Evolutionary conservation across 2,329 filamentous ascomycete genomes (phyloP).

Genomic region (Fusarium praegraminearum): DNA sequence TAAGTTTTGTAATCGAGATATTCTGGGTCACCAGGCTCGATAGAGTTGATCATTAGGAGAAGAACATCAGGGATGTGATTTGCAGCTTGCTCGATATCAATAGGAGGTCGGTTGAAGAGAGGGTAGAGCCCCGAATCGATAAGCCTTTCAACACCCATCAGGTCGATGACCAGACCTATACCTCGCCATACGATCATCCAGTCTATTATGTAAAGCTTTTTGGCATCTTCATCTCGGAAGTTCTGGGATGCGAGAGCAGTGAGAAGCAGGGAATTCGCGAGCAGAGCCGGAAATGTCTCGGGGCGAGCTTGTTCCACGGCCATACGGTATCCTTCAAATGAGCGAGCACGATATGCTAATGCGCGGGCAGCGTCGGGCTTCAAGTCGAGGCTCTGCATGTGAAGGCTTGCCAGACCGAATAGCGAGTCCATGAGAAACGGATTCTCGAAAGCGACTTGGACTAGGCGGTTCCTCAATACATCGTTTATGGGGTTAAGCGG

Average conservation of each 20-base stretch:
- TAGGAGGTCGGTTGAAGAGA: conserved; percentile 63
- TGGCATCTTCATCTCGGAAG: conserved; percentile 61
- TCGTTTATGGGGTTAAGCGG: conserved; percentile 54
- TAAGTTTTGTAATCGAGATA: conserved; percentile 56
- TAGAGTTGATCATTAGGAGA: conserved; percentile 62
- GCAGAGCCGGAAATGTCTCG: conserved; percentile 61
- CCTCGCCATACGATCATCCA: conserved; percentile 69
- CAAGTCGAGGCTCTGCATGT: conserved; percentile 59
- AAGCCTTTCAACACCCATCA: conserved; percentile 46
- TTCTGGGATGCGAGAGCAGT: conserved; percentile 63
- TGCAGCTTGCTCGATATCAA: conserved; percentile 59
- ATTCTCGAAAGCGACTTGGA: conserved; percentile 63
- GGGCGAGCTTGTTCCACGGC: conserved; percentile 62
- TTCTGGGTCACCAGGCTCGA: conserved; percentile 58
- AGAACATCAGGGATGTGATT: conserved; percentile 61
- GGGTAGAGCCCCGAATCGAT: conserved; percentile 58
- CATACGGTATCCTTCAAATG: conserved; percentile 64
- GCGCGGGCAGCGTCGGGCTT: conserved; percentile 56
- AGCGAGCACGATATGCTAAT: conserved; percentile 60
- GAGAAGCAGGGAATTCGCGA: conserved; percentile 65
- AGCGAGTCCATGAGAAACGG: conserved; percentile 67
- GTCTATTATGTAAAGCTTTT: conserved; percentile 64
- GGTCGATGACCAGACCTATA: conserved; percentile 61
- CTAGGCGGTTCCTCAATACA: conserved; percentile 60
- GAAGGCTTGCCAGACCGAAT: conserved; percentile 64